These are phyloP conservation scores for Salmacisia buchloeana DNA, from an alignment of 1,284 basidiomycete species.

Conservation along the genomic window DNA sequence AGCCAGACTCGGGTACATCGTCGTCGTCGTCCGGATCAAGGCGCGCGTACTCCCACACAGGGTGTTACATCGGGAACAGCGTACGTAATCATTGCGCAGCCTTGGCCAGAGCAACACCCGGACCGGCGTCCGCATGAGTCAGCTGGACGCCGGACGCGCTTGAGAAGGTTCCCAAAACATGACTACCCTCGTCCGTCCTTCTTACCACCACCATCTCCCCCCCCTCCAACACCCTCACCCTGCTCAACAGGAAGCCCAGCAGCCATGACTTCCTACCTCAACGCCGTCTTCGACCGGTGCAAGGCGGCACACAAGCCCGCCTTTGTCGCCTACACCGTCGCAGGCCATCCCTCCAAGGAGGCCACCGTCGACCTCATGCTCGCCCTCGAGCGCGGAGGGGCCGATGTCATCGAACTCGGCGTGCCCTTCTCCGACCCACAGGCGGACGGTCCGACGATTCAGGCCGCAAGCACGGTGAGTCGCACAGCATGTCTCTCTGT, in stretches of 20 bases:
- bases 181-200: neutral
- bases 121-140: too few relatives aligned
- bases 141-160: too few relatives aligned
- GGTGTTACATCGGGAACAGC: too few relatives aligned
- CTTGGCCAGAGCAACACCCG: too few relatives aligned
- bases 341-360: slow-evolving; percentile 43
- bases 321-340: slow-evolving; percentile 48
- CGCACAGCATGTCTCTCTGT: too few relatives aligned
- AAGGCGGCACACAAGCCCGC: slow-evolving; percentile 36
- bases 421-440: slow-evolving; percentile 92
- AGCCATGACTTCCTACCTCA: neutral
- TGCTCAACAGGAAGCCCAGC: neutral
- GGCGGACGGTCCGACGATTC: slow-evolving; percentile 81
- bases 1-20: too few relatives aligned
- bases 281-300: slow-evolving; percentile 3
- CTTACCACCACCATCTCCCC: neutral
- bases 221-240: slow-evolving; percentile 18
- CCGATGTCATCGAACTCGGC: slow-evolving; percentile 92
- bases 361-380: slow-evolving; percentile 83
- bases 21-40: too few relatives aligned
- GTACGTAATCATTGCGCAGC: too few relatives aligned
- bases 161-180: neutral
- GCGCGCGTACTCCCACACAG: too few relatives aligned
- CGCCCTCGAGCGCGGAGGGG: slow-evolving; percentile 83
- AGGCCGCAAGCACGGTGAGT: slow-evolving; percentile 80